phyloP scores from a whole-genome alignment of 352 stramenopile species.

The Phytophthora brassicae region DNA sequence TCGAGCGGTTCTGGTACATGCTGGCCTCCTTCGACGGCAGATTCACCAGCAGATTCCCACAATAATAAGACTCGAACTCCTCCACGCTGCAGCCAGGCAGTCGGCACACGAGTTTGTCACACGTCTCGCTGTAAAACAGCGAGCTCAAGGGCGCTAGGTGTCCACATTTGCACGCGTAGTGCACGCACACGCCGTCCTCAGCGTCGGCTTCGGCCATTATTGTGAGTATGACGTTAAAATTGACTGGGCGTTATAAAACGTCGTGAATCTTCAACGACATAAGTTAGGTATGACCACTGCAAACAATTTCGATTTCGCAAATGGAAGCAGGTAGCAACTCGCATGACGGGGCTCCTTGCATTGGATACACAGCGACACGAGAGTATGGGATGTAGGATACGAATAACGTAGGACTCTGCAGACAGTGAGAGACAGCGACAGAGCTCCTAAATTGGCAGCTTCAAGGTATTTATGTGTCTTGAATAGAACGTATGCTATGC shows the following conservation, averaged over 20 bases:
- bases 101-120: slow-evolving; percentile 74
- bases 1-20: slow-evolving; percentile 88
- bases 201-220: slow-evolving; percentile 14
- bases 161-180: slow-evolving; percentile 78
- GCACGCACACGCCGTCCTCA: slow-evolving; percentile 45
- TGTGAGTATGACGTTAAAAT: background rate
- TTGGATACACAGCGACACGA: background rate
- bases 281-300: background rate
- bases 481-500: too few species aligned
- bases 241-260: background rate
- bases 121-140: slow-evolving; percentile 81
- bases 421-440: too few species aligned
- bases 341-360: too few species aligned
- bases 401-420: too few species aligned
- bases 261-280: too few species aligned
- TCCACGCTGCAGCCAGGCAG: slow-evolving; percentile 69
- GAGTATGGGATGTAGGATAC: background rate
- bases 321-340: background rate
- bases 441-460: too few species aligned
- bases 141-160: slow-evolving; percentile 51
- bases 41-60: slow-evolving; percentile 81
- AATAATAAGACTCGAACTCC: slow-evolving; percentile 91
- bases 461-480: too few species aligned
- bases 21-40: slow-evolving; percentile 85
- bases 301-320: background rate